A percentile compares a stretch with the other conserved stretches of the same genome.
Conservation (phyloP, 371 early-diverging fungal genomes). For the Actinomortierella wolfii region DNA sequence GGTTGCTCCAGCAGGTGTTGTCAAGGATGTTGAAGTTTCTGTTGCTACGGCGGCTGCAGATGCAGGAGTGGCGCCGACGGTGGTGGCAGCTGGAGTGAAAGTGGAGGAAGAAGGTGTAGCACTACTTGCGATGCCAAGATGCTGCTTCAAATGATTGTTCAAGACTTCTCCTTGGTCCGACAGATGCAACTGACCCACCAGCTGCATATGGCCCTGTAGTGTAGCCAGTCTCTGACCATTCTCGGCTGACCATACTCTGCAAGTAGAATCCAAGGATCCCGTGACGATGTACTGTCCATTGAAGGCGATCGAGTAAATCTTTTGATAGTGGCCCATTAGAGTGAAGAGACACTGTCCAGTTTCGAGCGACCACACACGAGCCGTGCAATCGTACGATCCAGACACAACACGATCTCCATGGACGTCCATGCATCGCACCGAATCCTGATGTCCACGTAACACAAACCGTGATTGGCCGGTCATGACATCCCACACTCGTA, state of each 20-base stretch:
- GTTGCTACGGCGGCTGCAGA: too few relatives aligned
- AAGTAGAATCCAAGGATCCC: conserved; percentile 79
- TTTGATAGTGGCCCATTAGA: conserved; percentile 70
- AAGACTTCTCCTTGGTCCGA: conserved; percentile 22
- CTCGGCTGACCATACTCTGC: conserved; percentile 73
- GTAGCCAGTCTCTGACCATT: conserved; percentile 63
- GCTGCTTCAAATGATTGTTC: too few relatives aligned
- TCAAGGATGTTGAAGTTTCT: too few relatives aligned
- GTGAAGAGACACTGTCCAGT: conserved; percentile 74
- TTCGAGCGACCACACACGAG: conserved; percentile 83
- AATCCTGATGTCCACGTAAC: conserved; percentile 77
- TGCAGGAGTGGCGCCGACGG: too few relatives aligned
- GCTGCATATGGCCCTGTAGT: conserved; percentile 81
- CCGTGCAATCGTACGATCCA: conserved; percentile 91
- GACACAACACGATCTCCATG: conserved; percentile 77
- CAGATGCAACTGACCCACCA: conserved; percentile 86
- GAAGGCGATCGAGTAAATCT: conserved; percentile 73
- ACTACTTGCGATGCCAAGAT: too few relatives aligned
- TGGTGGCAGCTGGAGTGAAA: too few relatives aligned
- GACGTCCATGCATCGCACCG: conserved; percentile 85
- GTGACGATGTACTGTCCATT: conserved; percentile 71
- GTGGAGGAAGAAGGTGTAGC: too few relatives aligned
- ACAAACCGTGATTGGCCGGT: conserved; percentile 65
- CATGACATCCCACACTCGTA: conserved; percentile 84
- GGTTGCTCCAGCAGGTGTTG: too few relatives aligned